Evolutionary conservation across 2,329 filamentous ascomycete genomes (phyloP), one percentile per base, ranked within the genome.

Genomic region (Sporothrix globosa): DNA sequence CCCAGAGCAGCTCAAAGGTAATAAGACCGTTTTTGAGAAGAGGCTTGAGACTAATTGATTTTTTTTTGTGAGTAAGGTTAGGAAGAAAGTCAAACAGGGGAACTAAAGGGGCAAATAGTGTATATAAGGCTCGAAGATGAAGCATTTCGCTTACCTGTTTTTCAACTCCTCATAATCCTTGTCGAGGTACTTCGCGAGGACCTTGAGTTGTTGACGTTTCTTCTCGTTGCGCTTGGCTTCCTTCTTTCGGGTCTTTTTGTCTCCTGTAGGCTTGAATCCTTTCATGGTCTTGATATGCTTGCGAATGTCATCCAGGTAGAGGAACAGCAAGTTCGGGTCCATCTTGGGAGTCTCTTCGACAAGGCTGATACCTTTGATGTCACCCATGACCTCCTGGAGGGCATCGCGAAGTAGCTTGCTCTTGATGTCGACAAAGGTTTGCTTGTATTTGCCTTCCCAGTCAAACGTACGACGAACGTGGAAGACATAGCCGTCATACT

Each of bases 1-100:
- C 92, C 93, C 93, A 97, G 0, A 96, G 82, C 2, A 96, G 85
- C 70, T 97, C 92, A 75, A 94, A 97, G 0, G 92, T 96, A 77
- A 97, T 96, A 58, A 93, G 88, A 10, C 92, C 92, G 44, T 90
- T 91, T 73, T 93, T 87, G 1, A 97, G 83, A 80, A 97, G 88
- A 0, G 92, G 91, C 74, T 93, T 90, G 0, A 97, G 84, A 1
- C 90, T 91, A 79, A 11, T 13, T 21, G 0, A 7, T 14, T 63
- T 41, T 44, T 14, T 63, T 41, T 50, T 53, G 53, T 21, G 39
- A 2, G 27, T 10, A 39, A 7, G 5, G 2, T 24, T 17, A 24
- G 24, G 10, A 39, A 41, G 2, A 53, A 3, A 41, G 24, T 48
- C 14, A 7, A 48, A 48, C 17, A 2, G 46, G 17, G 17, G 17